Base-by-base conservation (phyloP, 805 yeast genomes). In the Yamadazyma endophytica region DNA sequence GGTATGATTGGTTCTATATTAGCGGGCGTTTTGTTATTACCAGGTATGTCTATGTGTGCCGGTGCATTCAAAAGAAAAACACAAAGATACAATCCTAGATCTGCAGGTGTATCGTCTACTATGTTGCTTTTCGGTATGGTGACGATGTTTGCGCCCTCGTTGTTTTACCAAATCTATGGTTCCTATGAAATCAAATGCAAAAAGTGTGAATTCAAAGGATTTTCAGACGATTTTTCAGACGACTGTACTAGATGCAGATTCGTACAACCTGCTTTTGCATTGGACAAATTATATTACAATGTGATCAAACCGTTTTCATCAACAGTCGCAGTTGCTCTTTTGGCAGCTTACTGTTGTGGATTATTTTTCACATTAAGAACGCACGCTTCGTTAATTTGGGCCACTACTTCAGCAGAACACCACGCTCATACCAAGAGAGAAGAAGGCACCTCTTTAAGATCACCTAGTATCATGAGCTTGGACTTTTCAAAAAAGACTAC, bases 341-440 rank as follows among this genome's bases (percentile, higher is more conserved):
- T 89, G 48, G 58, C 84, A 9, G 92, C 96, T 0, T 92, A 92
- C 53, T 72, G 77, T 14, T 79, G 89, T 56, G 97, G 98, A 1
- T 64, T 92, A 25, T 80, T 87, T 75, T 92, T 92, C 56, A 92
- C 98, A 0, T 70, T 92, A 49, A 75, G 95, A 48, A 92, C 97
- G 0, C 98, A 92, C 58, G 98, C 98, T 0, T 90, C 96, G 1
- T 67, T 88, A 61, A 92, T 92, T 42, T 92, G 98, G 98, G 84
- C 86, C 27, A 74, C 71, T 9, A 58, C 51, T 29, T 19, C 21
- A 8, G 52, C 64, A 2, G 67, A 61, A 29, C 54, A 43, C 26
- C 39, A 32, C 13, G 25, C 26, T 8, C 45, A 42, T 15, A 51
- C 49, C 4, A 45, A 44, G 17, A 56, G 56, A 27, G 64, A 56